Evolutionary conservation across 2,329 filamentous ascomycete genomes (phyloP).

Genomic region (Verticillium zaregamsianum): DNA sequence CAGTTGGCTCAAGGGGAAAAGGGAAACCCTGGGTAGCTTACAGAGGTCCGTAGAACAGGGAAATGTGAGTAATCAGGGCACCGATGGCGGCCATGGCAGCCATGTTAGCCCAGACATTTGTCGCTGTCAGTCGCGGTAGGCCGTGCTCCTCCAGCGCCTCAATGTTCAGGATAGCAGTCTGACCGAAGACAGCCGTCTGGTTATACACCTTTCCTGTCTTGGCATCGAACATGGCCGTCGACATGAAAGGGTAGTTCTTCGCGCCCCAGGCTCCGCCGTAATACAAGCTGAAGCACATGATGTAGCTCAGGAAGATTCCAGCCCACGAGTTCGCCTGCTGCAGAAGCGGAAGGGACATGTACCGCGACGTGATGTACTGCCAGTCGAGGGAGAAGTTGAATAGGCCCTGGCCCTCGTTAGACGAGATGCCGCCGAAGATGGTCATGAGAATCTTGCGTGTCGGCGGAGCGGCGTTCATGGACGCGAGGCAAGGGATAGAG

Average conservation of each 20-base stretch:
- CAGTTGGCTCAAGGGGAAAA: constrained; percentile 2
- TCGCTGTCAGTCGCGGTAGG: constrained; percentile 31
- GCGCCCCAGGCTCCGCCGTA: constrained; percentile 32
- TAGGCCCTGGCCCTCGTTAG: constrained; percentile 33
- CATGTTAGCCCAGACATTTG: constrained; percentile 37
- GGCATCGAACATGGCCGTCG: constrained; percentile 32
- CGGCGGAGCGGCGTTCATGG: constrained; percentile 6
- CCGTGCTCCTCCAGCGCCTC: constrained; percentile 26
- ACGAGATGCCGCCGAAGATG: constrained; percentile 42
- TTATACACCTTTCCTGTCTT: constrained; percentile 32
- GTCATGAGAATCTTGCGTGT: constrained; percentile 36
- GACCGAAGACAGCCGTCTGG: constrained; percentile 35
- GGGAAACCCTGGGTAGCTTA: neutral
- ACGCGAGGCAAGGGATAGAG: constrained; percentile 38
- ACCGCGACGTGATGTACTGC: constrained; percentile 30
- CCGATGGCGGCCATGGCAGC: constrained; percentile 40
- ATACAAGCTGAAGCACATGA: constrained; percentile 34
- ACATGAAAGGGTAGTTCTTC: constrained; percentile 18
- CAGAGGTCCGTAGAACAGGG: constrained; percentile 21
- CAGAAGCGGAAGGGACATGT: constrained; percentile 11
- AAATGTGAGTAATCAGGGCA: constrained; percentile 28
- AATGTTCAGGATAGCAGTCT: constrained; percentile 5
- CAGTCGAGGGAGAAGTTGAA: constrained; percentile 36
- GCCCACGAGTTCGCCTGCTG: constrained; percentile 29
- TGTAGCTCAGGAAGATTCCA: constrained; percentile 31